A percentile compares a stretch with the other conserved stretches of the same genome.
These are phyloP conservation scores for Sclerotinia borealis DNA, from an alignment of 2,329 filamentous ascomycete species.

Conservation along the genomic window DNA sequence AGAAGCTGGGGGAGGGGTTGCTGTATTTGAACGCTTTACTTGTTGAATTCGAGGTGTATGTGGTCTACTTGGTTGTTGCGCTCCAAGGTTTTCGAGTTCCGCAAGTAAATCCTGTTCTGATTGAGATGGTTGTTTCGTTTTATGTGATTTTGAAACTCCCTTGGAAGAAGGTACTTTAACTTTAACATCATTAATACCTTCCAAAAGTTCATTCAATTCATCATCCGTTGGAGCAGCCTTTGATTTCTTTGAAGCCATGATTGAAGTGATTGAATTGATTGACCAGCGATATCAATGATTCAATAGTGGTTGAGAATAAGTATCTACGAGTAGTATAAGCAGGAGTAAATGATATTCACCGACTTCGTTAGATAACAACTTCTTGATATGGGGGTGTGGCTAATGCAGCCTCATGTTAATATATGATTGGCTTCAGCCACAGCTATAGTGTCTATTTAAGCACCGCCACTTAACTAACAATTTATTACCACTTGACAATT, in stretches of 20 bases:
- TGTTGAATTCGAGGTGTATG: conserved; percentile 69
- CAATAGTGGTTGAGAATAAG: neutral
- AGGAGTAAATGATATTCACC: neutral
- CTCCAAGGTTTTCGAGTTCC: conserved; percentile 70
- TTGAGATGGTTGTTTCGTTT: conserved; percentile 32
- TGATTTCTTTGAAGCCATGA: conserved; percentile 53
- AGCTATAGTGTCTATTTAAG: neutral
- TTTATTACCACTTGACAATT: neutral
- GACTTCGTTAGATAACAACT: too few species aligned
- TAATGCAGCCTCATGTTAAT: neutral
- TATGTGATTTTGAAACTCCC: conserved; percentile 33
- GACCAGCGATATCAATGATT: neutral
- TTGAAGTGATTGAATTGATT: neutral
- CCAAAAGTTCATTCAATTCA: conserved; percentile 60
- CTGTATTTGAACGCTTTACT: conserved; percentile 46
- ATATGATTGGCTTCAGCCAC: conserved; percentile 13
- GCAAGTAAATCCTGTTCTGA: conserved; percentile 70
- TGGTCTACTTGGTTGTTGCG: conserved; percentile 67
- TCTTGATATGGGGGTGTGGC: neutral
- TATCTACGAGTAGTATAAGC: too few species aligned
- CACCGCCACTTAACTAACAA: neutral
- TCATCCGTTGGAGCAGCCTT: conserved; percentile 53
- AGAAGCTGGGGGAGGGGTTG: conserved; percentile 41
- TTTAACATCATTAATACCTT: conserved; percentile 50
- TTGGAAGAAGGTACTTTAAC: conserved; percentile 40